Evolutionary conservation across 2,329 filamentous ascomycete genomes (phyloP), one percentile per base, ranked within the genome.

Genomic region (Xylaria sp.): DNA sequence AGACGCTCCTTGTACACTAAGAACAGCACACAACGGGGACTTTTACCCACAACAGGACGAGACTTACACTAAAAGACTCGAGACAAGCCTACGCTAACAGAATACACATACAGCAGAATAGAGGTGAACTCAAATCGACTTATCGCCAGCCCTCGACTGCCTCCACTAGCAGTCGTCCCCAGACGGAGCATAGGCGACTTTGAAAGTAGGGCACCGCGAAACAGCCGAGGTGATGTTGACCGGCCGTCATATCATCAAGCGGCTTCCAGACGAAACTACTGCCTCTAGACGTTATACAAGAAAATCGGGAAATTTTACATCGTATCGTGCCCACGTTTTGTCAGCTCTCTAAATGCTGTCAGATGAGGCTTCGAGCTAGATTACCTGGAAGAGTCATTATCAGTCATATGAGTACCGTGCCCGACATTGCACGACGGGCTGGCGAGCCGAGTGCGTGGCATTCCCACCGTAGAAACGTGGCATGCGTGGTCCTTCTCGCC

Each of bases 401-500:
- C n/a, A n/a, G n/a, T n/a, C n/a, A n/a, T n/a, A n/a, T n/a, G n/a
- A n/a, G n/a, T n/a, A 27, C n/a, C 46, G 37, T 40, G 7, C 11
- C 11, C n/a, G 25, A 7, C 48, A 38, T 35, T 31, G 25, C 49
- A 55, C 48, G 10, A 37, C 31, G 47, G 44, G 51, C 33, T 48
- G 13, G 48, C 44, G 17, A 43, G 49, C 54, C 62, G n/a, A n/a
- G n/a, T n/a, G n/a, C n/a, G n/a, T n/a, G n/a, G n/a, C n/a, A n/a
- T n/a, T 46, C 40, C 54, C 44, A 47, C 25, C 9, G 11, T 46
- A 25, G 58, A 27, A 47, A 41, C 19, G 9, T 33, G 19, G 40
- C 21, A 62, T 62, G 62, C 54, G 62, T 7, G 62, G 62, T 64
- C 58, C 53, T 64, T 63, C 53, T 58, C 33, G 37, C n/a, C 17